Conservation (phyloP, 129 eudicot species). For the Logfia minima region DNA sequence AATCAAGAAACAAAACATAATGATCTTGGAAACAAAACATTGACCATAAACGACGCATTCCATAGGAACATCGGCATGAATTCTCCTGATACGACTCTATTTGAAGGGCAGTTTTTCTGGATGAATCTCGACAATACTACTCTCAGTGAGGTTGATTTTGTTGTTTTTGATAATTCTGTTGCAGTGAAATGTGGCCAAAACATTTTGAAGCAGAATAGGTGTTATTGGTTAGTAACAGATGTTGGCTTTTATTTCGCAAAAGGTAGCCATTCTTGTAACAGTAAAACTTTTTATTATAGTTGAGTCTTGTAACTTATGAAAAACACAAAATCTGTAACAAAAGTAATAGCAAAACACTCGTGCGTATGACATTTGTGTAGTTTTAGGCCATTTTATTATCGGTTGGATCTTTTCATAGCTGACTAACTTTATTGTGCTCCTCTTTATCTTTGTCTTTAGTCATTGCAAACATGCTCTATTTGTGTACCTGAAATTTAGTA, state of each 20-base stretch:
- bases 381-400: no score
- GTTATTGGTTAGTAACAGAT: conserved; percentile 11
- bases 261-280: not conserved
- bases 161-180: conserved; percentile 19
- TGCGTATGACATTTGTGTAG: no score
- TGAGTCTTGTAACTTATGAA: no score
- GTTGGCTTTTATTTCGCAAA: conserved; percentile 26
- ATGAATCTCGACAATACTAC: conserved; percentile 1
- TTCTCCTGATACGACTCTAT: not conserved
- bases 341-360: no score
- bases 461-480: no score
- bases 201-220: not conserved
- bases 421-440: no score
- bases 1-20: conserved; percentile 4
- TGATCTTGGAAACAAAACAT: conserved; percentile 14
- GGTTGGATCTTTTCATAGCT: no score
- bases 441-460: no score
- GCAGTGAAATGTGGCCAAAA: not conserved
- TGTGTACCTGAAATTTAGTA: no score
- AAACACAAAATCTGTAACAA: no score
- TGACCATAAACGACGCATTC: not conserved
- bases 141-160: conserved; percentile 3
- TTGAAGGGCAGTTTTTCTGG: conserved; percentile 23
- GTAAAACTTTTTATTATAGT: no score
- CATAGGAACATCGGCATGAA: conserved; percentile 7